Evolutionary conservation across 805 yeast genomes (phyloP).

Genomic region (Wickerhamiella brachini): DNA sequence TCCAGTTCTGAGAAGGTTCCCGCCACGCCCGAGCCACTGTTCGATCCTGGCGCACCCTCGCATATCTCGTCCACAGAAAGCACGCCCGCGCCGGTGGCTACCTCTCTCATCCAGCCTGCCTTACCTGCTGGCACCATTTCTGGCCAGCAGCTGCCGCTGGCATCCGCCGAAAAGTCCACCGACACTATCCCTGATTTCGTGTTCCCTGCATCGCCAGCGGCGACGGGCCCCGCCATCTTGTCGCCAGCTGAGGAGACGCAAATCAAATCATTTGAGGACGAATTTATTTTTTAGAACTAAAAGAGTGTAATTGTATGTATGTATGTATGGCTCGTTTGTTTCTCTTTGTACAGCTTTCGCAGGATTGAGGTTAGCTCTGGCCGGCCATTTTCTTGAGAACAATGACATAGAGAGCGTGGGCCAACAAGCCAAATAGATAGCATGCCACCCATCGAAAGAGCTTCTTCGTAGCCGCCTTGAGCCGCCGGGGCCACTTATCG

Average conservation of each 20-base stretch:
- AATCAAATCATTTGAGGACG: background rate
- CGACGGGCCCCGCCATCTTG: background rate
- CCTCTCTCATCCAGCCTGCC: background rate
- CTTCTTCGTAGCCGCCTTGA: background rate
- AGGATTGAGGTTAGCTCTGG: too few relatives aligned
- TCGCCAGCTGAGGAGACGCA: background rate
- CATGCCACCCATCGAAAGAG: background rate
- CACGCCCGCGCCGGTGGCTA: background rate
- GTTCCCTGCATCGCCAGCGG: background rate
- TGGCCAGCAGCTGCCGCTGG: background rate
- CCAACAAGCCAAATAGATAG: background rate
- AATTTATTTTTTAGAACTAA: background rate
- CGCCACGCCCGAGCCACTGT: background rate
- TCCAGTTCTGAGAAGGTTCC: background rate
- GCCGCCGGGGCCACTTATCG: background rate
- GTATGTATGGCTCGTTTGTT: too few relatives aligned
- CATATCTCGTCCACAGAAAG: background rate
- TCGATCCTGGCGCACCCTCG: background rate
- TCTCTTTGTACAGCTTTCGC: too few relatives aligned
- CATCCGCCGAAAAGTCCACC: background rate
- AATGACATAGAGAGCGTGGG: background rate
- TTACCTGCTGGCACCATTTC: background rate
- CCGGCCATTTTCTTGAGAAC: background rate
- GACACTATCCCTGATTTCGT: slow-evolving; percentile 1
- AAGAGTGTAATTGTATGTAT: background rate